These are phyloP conservation scores for Boletus edulis DNA, from an alignment of 768 basidiomycete genomes.

Conservation along the genomic window DNA sequence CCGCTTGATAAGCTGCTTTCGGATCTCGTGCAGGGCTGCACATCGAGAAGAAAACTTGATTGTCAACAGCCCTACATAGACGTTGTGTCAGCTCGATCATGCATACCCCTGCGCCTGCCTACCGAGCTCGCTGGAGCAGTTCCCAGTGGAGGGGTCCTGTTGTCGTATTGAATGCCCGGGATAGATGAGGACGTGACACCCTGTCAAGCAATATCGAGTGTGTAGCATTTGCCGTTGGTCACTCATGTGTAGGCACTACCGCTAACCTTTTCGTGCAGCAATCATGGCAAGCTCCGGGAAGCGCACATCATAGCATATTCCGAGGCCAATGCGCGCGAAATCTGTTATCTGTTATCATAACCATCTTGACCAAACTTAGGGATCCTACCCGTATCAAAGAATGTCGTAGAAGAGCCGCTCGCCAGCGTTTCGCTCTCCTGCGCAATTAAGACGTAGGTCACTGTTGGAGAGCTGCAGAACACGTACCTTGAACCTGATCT, in stretches of 20 bases:
- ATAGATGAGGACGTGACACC: conserved; percentile 86
- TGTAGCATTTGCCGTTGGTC: neutral
- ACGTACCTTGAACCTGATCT: conserved; percentile 81
- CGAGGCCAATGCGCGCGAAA: conserved; percentile 96
- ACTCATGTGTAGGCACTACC: neutral
- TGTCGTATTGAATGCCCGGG: conserved; percentile 93
- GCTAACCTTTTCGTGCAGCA: conserved; percentile 76
- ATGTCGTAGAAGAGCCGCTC: conserved; percentile 69
- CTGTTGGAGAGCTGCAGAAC: neutral
- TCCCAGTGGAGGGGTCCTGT: conserved; percentile 98
- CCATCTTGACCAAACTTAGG: neutral
- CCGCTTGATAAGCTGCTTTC: conserved; percentile 84
- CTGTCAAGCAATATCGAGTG: conserved; percentile 36
- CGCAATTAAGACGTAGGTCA: conserved; percentile 5
- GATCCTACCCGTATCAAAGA: conserved; percentile 79
- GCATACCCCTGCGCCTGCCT: neutral
- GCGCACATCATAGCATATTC: conserved; percentile 94
- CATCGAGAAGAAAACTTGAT: conserved; percentile 95
- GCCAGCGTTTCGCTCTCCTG: conserved; percentile 89
- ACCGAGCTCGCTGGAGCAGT: conserved; percentile 82
- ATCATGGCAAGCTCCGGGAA: conserved; percentile 95
- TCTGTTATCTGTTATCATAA: conserved; percentile 40
- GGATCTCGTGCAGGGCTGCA: conserved; percentile 91
- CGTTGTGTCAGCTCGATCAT: conserved; percentile 4
- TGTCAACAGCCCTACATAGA: conserved; percentile 81